Evolutionary conservation across 2,329 filamentous ascomycete species (phyloP).

Genomic region (Apiospora malaysiana): DNA sequence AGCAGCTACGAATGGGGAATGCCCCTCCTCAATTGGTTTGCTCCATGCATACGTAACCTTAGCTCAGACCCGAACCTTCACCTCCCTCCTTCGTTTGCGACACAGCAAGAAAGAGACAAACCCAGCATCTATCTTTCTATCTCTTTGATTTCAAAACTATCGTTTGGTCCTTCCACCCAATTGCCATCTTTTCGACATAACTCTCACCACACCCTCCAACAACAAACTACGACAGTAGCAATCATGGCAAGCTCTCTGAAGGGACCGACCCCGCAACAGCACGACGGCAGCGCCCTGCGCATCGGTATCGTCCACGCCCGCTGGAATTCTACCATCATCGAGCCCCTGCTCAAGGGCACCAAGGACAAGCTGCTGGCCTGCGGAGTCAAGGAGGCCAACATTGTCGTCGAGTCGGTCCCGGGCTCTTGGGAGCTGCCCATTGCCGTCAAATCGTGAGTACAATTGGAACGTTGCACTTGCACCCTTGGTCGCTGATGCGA

Average conservation of each 20-base stretch:
- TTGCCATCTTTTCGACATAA: neutral
- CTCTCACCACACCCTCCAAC: neutral
- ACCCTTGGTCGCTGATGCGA: neutral
- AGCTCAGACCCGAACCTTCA: constrained; percentile 4
- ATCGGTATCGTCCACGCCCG: constrained; percentile 95
- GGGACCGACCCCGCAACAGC: constrained; percentile 61
- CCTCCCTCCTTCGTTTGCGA: constrained; percentile 28
- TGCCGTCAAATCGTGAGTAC: constrained; percentile 78
- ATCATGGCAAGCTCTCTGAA: constrained; percentile 56
- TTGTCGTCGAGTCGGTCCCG: constrained; percentile 87
- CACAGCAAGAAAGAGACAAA: neutral
- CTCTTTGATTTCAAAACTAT: neutral
- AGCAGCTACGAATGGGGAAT: neutral
- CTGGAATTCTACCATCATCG: constrained; percentile 92
- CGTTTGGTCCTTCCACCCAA: constrained; percentile 31
- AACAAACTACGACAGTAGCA: constrained; percentile 38
- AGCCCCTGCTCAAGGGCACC: constrained; percentile 80
- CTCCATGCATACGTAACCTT: constrained; percentile 13
- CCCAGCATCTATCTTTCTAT: neutral
- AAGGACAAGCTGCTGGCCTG: constrained; percentile 77
- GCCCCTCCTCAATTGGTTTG: constrained; percentile 7
- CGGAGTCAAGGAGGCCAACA: constrained; percentile 87
- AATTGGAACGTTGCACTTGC: constrained; percentile 22
- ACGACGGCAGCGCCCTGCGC: constrained; percentile 76
- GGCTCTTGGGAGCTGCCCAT: constrained; percentile 95